Evolutionary conservation across 176 grass and related monocot species (phyloP).

Genomic region (Chrysopogon serrulatus): DNA sequence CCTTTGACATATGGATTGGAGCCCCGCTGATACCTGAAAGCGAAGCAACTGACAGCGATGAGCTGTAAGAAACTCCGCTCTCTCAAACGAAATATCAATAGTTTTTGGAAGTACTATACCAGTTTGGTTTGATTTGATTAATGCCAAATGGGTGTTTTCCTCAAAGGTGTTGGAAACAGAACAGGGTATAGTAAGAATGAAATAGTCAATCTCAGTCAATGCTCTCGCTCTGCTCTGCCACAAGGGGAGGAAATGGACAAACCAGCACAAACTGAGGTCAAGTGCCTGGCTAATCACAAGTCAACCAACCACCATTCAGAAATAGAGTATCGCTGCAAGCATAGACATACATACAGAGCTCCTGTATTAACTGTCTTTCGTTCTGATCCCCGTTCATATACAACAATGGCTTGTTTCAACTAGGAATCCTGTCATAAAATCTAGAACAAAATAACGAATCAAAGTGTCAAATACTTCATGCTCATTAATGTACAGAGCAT

Average conservation of each 20-base stretch:
- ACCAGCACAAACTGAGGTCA: too few species aligned
- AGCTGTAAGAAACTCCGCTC: too few species aligned
- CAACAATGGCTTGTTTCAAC: not conserved
- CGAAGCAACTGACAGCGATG: not conserved
- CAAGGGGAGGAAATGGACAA: too few species aligned
- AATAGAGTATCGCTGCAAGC: not conserved
- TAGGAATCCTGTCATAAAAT: not conserved
- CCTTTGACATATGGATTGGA: not conserved
- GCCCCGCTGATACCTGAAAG: not conserved
- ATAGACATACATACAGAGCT: not conserved
- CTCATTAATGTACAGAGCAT: slow-evolving; percentile 4
- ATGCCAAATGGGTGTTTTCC: too few species aligned
- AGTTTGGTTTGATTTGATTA: too few species aligned
- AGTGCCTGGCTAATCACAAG: not conserved
- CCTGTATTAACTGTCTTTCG: not conserved
- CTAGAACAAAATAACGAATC: not conserved
- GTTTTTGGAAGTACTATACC: too few species aligned
- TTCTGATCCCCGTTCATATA: not conserved
- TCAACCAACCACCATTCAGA: not conserved
- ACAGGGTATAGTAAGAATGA: too few species aligned
- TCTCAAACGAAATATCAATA: too few species aligned
- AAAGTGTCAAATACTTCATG: not conserved
- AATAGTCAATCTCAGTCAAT: too few species aligned
- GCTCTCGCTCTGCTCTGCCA: too few species aligned
- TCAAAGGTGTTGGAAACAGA: too few species aligned